Evolutionary conservation across 768 basidiomycete species (phyloP).

Genomic region (Daedaleopsis sinensis): DNA sequence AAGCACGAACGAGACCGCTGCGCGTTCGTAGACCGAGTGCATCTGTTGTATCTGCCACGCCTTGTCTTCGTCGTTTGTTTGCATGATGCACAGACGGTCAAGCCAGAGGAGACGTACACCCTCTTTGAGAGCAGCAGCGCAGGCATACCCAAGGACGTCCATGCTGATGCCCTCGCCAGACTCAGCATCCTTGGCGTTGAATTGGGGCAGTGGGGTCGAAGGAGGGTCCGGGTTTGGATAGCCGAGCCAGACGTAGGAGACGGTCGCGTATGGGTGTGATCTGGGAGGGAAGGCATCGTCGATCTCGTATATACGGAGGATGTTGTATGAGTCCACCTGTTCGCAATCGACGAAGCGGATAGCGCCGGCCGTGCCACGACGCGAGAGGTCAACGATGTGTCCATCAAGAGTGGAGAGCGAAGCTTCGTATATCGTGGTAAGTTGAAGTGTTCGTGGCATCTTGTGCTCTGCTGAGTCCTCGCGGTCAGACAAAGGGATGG

Average conservation of each 20-base stretch:
- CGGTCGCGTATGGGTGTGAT: constrained; percentile 8
- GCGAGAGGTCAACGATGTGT: not conserved
- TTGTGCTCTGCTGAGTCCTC: not conserved
- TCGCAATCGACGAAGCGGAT: constrained; percentile 12
- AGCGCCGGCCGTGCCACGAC: constrained; percentile 1
- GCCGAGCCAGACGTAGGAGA: constrained; percentile 20
- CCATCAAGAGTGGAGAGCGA: not conserved
- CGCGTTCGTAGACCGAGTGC: constrained; percentile 22
- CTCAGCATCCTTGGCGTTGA: constrained; percentile 16
- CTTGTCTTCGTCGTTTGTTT: constrained; percentile 25
- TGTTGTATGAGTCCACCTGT: not conserved
- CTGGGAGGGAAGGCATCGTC: constrained; percentile 6
- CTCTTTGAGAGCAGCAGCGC: constrained; percentile 3
- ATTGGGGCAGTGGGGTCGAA: not conserved
- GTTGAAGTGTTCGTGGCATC: not conserved
- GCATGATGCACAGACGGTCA: constrained; percentile 28
- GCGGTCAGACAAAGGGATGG: too few relatives aligned
- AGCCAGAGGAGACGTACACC: constrained; percentile 21
- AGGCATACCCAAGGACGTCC: constrained; percentile 13
- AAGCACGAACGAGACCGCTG: constrained; percentile 20
- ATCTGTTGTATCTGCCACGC: constrained; percentile 24
- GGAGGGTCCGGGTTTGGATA: constrained; percentile 2
- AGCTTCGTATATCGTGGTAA: not conserved
- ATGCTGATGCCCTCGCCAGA: constrained; percentile 20
- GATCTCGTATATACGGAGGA: constrained; percentile 8